Conservation (phyloP, 495 filamentous ascomycete genomes). For the Amniculicola lignicola region DNA sequence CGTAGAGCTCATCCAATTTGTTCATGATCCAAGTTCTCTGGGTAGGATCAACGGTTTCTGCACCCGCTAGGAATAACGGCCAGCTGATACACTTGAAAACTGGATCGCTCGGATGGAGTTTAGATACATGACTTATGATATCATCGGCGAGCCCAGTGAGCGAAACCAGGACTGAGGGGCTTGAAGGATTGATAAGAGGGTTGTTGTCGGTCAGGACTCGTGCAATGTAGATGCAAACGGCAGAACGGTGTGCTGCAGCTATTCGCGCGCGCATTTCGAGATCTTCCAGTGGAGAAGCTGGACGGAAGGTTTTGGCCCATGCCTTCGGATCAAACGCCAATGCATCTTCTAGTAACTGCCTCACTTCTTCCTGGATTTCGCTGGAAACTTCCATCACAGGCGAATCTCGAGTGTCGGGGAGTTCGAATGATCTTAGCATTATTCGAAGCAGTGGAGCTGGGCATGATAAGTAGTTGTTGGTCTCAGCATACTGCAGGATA, state of each 20-base stretch:
- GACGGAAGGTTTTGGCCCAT: constrained; percentile 18
- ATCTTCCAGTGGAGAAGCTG: constrained; percentile 20
- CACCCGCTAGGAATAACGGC: constrained; percentile 31
- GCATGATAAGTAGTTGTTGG: constrained; percentile 33
- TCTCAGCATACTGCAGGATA: constrained; percentile 26
- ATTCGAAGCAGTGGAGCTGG: constrained; percentile 25
- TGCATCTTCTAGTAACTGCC: constrained; percentile 1
- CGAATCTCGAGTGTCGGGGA: constrained; percentile 1
- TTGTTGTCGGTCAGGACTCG: constrained; percentile 10
- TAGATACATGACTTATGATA: constrained; percentile 25
- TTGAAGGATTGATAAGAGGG: constrained; percentile 14
- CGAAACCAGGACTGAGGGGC: constrained; percentile 5
- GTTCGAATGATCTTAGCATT: constrained; percentile 25
- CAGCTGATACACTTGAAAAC: constrained; percentile 31
- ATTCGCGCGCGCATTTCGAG: constrained; percentile 25
- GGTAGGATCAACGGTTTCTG: constrained; percentile 16
- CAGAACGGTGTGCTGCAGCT: constrained; percentile 25
- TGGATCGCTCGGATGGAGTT: constrained; percentile 8
- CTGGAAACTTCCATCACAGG: neutral
- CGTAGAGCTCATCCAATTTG: constrained; percentile 15
- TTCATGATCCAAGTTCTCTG: constrained; percentile 24
- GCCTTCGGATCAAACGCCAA: constrained; percentile 15
- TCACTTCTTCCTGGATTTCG: constrained; percentile 8
- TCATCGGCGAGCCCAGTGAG: constrained; percentile 20
- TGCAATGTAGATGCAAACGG: constrained; percentile 29